phyloP scores from a whole-genome alignment of 768 basidiomycete genomes.

The Pleurotus djamor region DNA sequence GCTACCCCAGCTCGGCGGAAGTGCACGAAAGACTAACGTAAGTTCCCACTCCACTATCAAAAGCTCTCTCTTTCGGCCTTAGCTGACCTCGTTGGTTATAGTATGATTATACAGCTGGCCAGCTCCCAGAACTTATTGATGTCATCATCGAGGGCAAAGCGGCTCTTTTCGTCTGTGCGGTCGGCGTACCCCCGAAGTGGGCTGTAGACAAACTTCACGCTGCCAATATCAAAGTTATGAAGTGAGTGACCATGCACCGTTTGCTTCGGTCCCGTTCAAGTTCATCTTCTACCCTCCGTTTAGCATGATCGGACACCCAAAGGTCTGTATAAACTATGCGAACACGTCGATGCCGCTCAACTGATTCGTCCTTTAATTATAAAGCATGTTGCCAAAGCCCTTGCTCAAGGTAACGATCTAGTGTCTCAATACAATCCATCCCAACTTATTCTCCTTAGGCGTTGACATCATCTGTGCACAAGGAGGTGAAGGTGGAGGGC shows the following conservation, averaged over 20 bases:
- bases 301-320: slow-evolving; percentile 86
- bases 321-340: slow-evolving; percentile 36
- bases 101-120: slow-evolving; percentile 78
- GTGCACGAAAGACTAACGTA: slow-evolving; percentile 80
- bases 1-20: slow-evolving; percentile 80
- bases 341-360: background rate
- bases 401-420: slow-evolving; percentile 56
- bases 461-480: slow-evolving; percentile 91
- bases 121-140: slow-evolving; percentile 74
- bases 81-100: slow-evolving; percentile 5
- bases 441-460: slow-evolving; percentile 35
- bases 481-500: slow-evolving; percentile 86
- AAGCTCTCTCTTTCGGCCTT: background rate
- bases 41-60: slow-evolving; percentile 10
- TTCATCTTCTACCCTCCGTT: slow-evolving; percentile 1
- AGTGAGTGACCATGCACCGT: slow-evolving; percentile 42
- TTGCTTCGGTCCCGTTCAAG: background rate
- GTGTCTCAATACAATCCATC: background rate
- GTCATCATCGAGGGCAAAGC: slow-evolving; percentile 75
- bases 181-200: slow-evolving; percentile 83
- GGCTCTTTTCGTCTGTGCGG: slow-evolving; percentile 79
- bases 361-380: slow-evolving; percentile 7
- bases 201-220: slow-evolving; percentile 80
- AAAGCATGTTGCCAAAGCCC: slow-evolving; percentile 72
- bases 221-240: slow-evolving; percentile 82